Percentiles rank a stretch among this genome's conserved stretches.
Evolutionary conservation across 306 rosid genomes (phyloP).

Genomic region (Begonia peltatifolia): DNA sequence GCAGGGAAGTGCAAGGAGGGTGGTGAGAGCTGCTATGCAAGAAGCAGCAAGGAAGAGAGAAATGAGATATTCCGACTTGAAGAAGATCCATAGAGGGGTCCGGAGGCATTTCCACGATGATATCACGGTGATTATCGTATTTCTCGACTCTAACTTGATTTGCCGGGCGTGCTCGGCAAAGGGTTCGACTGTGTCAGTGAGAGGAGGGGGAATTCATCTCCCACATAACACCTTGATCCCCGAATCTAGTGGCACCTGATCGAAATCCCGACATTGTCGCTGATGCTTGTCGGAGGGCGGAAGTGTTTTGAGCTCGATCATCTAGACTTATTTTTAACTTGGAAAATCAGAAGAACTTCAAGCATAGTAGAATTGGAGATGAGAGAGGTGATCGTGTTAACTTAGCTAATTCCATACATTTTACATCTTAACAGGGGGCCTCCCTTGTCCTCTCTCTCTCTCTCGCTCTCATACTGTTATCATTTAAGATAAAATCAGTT

Average conservation of each 20-base stretch:
- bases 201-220: conserved; percentile 49
- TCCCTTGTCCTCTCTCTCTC: background rate
- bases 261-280: background rate
- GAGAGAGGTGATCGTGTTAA: background rate
- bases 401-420: background rate
- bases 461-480: background rate
- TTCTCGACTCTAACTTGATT: conserved; percentile 65
- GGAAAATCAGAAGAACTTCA: background rate
- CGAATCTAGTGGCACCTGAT: conserved; percentile 4
- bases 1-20: conserved; percentile 85
- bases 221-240: conserved; percentile 30
- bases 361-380: background rate
- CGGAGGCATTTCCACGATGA: conserved; percentile 93
- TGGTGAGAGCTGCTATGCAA: conserved; percentile 59
- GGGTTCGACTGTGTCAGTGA: conserved; percentile 46
- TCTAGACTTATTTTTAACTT: too few species aligned
- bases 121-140: conserved; percentile 64
- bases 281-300: background rate
- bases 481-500: too few species aligned
- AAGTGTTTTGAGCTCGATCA: too few species aligned
- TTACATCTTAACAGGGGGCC: background rate
- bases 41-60: conserved; percentile 93
- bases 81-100: conserved; percentile 75
- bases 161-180: conserved; percentile 49
- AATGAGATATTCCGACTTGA: conserved; percentile 87